Base-by-base conservation (phyloP, 108 stramenopile species). In the Epithemia pelagica region DNA sequence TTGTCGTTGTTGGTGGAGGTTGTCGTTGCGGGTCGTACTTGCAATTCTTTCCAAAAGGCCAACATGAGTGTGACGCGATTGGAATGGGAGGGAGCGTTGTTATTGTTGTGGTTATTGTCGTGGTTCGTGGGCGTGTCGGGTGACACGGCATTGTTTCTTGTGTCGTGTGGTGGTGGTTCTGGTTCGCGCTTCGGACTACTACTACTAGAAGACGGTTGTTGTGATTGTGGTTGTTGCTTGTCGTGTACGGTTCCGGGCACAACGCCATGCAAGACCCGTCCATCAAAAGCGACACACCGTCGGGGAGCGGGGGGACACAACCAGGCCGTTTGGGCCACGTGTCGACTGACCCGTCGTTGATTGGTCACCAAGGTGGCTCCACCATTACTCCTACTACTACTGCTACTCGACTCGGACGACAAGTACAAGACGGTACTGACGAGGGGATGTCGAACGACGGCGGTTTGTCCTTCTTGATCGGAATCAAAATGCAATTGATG, bases 401-500 rank as follows among this genome's bases (percentile, higher is more conserved):
- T 46, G 37, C 10, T 15, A 26, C 54, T 51, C 32, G 70, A 65
- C 31, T 61, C 74, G 0, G 71, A 67, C 1, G 81, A 69, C 24
- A 91, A 59, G 62, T 87, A 86, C 25, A 91, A 37, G 31, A 94
- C 82, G 46, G 85, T 87, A 51, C 78, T 80, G 33, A 80, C 73
- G 60, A 96, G 78, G 1, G 95, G 95, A 70, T 96, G 85, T 69
- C 86, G 71, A 30, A 76, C 62, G n/a, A 86, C 75, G 37, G 5
- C 15, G 37, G 10, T 46, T 5, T 46, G 5, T 54, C 90, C 91
- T 78, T 93, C 93, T 65, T 94, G 78, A 73, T 92, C 95, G 27
- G 76, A 78, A 72, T 96, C 95, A 70, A 94, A 96, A 78, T 96
- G 95, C 63, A 96, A 63, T 74, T 95, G 91, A 78, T 96, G 95